These are phyloP conservation scores for Nothomitra cinnamomea DNA, from an alignment of 2,329 filamentous ascomycete genomes.

Conservation along the genomic window DNA sequence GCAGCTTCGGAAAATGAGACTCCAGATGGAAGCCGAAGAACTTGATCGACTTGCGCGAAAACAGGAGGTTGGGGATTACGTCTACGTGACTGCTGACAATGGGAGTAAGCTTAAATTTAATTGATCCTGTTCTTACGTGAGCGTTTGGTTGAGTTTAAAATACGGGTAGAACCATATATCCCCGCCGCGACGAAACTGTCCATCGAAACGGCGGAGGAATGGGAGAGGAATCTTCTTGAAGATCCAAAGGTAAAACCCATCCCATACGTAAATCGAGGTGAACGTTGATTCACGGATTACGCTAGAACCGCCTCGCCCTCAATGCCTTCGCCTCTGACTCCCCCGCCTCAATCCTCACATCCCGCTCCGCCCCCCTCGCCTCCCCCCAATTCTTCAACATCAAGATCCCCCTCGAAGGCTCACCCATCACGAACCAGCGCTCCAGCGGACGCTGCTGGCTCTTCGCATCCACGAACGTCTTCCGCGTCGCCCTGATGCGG, in stretches of 20 bases:
- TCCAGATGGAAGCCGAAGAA: no score
- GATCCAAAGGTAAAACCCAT: slow-evolving; percentile 40
- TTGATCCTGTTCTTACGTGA: background rate
- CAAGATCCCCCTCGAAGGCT: slow-evolving; percentile 65
- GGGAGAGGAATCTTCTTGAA: slow-evolving; percentile 44
- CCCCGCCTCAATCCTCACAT: slow-evolving; percentile 47
- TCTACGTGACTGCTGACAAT: slow-evolving; percentile 7
- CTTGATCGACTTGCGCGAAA: background rate
- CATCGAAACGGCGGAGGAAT: slow-evolving; percentile 33
- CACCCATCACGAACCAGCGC: slow-evolving; percentile 70
- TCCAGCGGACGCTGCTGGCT: slow-evolving; percentile 78
- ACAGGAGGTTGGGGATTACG: slow-evolving; percentile 9
- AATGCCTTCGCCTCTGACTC: slow-evolving; percentile 53
- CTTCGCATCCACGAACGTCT: slow-evolving; percentile 82
- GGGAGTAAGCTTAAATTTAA: background rate
- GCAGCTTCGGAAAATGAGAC: background rate
- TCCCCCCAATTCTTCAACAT: slow-evolving; percentile 74
- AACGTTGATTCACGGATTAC: no score
- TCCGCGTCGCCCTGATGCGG: slow-evolving; percentile 76
- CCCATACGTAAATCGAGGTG: no score
- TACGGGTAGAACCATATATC: slow-evolving; percentile 11
- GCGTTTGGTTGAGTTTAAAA: no score
- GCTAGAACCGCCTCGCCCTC: slow-evolving; percentile 58
- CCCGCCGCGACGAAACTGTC: slow-evolving; percentile 27
- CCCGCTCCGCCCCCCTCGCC: slow-evolving; percentile 41